Base-by-base conservation (phyloP, 805 yeast genomes). In the Dipodascus albidus region DNA sequence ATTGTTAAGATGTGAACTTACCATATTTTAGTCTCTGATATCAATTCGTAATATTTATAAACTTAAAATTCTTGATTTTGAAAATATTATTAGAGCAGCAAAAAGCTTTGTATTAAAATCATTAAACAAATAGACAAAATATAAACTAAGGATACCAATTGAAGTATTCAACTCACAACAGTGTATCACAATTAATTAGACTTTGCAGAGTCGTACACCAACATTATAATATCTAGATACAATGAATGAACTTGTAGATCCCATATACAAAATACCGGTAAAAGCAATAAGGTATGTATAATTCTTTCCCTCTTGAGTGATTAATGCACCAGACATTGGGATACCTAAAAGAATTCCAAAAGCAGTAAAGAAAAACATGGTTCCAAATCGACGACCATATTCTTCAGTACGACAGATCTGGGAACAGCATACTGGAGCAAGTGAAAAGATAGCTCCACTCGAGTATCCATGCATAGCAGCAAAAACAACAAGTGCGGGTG, bases 371-470 rank as follows among this genome's bases (percentile, higher is more conserved):
- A 80, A 74, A 64, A 81, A 83, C 59, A 80, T 74, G 0, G 82
- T 74, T 1, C 82, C 75, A 61, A 77, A 79, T 20, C 81, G 70
- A 58, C 74, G 74, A 3, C 83, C 83, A 61, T 78, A 79, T 57
- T 73, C 75, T 49, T 74, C 76, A 1, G 77, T 74, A 52, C 76
- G 73, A n/a, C 83, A 78, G 35, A 82, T 78, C 51, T 77, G 80
- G 0, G 81, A 82, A 38, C 78, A 70, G 58, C 84, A 77, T 1
- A 78, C 80, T 1, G 85, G 85, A 15, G 80, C 75, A 49, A 81
- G 61, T 2, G 84, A 74, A 50, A 81, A 67, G 2, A 80, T 76
- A 0, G 83, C 74, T 2, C 83, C 79, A 2, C 82, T 72, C 49
- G 75, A 68, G 54, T 81, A 74, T 0, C 87, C 87, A 62, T 75